Evolutionary conservation across 192 early-diverging fungal species (phyloP), one percentile per base, ranked within the genome.

Genomic region (Podochytrium sp.): DNA sequence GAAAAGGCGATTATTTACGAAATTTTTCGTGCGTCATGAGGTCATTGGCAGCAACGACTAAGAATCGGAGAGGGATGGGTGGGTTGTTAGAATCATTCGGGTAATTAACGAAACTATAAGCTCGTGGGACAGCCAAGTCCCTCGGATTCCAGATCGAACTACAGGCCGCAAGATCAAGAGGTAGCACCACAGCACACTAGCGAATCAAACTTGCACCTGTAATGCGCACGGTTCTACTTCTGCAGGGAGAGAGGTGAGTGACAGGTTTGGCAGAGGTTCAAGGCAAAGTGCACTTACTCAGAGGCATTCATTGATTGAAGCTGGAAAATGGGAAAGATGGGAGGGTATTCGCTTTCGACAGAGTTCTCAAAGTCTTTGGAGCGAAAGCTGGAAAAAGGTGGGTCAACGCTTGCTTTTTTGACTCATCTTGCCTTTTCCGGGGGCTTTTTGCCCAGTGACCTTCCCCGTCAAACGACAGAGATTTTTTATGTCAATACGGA

Each of bases 11-110:
- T 49, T n/a, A n/a, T 86, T 84, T 86, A 89, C 89, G 89, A 74
- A 97, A 96, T 14, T 96, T 79, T 78, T 98, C 95, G 60, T 92
- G 90, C 79, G 95, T 96, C 81, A 90, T 86, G 62, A 98, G 87
- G 7, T 91, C 91, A 81, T 96, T 93, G 14, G 95, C 96, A 35
- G 95, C 93, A 75, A 98, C 91, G 50, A 98, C 91, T 84, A 67
- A 72, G 38, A 63, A 47, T 35, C 12, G 33, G 33, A 32, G 32
- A 27, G 23, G 25, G n/a, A n/a, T n/a, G n/a, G n/a, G n/a, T 37
- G 7, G 20, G 20, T 47, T 12, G 43, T 47, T 20, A 47, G 43
- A 47, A 47, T 20, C 20, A 20, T 47, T n/a, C n/a, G n/a, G n/a
- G n/a, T n/a, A n/a, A n/a, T n/a, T n/a, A n/a, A n/a, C n/a, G n/a